A percentile compares a stretch with the other conserved stretches of the same genome.
Evolutionary conservation across 208 protist species (phyloP).

Genomic region (Crithidia bombi): DNA sequence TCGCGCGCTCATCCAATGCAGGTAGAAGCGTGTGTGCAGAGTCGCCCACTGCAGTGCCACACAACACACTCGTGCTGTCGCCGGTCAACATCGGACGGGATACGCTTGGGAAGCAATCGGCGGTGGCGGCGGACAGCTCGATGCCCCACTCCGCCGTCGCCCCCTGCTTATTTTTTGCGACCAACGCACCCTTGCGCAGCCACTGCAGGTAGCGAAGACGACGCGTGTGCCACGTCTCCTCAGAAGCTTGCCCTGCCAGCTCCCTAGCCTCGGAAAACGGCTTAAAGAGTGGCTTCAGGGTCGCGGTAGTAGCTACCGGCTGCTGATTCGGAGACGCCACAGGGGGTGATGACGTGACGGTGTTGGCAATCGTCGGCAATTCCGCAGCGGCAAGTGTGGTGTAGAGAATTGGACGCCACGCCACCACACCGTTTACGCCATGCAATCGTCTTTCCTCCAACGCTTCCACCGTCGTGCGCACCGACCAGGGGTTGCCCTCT

Average conservation of each 20-base stretch:
- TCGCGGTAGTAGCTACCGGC: not conserved
- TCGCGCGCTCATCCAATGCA: not conserved
- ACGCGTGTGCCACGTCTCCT: constrained; percentile 28
- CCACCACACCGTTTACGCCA: constrained; percentile 11
- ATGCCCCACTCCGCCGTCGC: not conserved
- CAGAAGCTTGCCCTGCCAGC: constrained; percentile 8
- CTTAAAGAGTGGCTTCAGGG: constrained; percentile 25
- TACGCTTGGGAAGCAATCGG: not conserved
- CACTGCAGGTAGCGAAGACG: constrained; percentile 27
- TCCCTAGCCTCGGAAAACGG: constrained; percentile 23
- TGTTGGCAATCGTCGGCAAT: not conserved
- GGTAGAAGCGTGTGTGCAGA: not conserved
- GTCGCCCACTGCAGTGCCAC: not conserved
- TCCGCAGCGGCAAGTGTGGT: not conserved
- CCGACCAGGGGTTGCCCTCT: constrained; percentile 15
- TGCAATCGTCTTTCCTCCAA: constrained; percentile 7
- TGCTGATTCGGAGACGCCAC: no score
- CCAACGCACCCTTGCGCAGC: constrained; percentile 19
- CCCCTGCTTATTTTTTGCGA: not conserved
- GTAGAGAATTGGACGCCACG: constrained; percentile 11
- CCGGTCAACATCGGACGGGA: not conserved
- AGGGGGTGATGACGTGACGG: not conserved
- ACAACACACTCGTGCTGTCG: not conserved
- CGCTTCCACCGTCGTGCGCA: constrained; percentile 2
- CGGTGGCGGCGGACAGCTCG: not conserved